Evolutionary conservation across 768 basidiomycete species (phyloP).

Genomic region (Austroboletus eburneus): DNA sequence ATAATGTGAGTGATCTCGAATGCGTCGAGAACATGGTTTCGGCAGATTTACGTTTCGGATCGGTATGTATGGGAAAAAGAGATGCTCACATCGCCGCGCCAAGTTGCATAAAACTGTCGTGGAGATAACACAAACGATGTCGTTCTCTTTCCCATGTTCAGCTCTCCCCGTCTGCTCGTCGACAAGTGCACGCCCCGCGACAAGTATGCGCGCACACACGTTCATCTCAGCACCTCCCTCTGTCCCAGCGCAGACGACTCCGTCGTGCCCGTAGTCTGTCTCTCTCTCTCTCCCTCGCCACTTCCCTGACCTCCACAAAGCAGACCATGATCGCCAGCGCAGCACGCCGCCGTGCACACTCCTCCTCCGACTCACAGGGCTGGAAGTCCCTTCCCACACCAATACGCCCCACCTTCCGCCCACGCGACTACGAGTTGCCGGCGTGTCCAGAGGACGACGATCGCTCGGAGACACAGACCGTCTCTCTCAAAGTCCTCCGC

Average conservation of each 20-base stretch:
- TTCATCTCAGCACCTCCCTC: slow-evolving; percentile 25
- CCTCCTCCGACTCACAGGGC: slow-evolving; percentile 31
- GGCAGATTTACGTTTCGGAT: slow-evolving; percentile 25
- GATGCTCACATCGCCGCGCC: no score
- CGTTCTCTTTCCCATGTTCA: slow-evolving; percentile 8
- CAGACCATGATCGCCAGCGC: slow-evolving; percentile 9
- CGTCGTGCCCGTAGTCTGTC: slow-evolving; percentile 19
- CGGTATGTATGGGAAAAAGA: no score
- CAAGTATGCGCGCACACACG: slow-evolving; percentile 30
- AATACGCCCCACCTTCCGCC: slow-evolving; percentile 32
- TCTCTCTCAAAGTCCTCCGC: slow-evolving; percentile 30
- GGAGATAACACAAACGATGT: neutral
- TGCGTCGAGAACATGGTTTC: slow-evolving; percentile 1
- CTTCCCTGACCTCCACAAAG: slow-evolving; percentile 11
- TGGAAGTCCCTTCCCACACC: slow-evolving; percentile 32
- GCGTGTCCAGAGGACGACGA: slow-evolving; percentile 28
- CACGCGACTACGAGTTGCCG: slow-evolving; percentile 31
- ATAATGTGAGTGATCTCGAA: slow-evolving; percentile 6
- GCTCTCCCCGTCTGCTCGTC: slow-evolving; percentile 26
- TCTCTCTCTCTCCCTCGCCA: neutral
- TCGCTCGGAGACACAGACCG: slow-evolving; percentile 22
- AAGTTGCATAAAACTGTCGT: slow-evolving; percentile 22
- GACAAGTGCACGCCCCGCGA: slow-evolving; percentile 34
- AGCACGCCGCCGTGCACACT: slow-evolving; percentile 29
- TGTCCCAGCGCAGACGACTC: slow-evolving; percentile 29